Evolutionary conservation across 495 filamentous ascomycete species (phyloP).

Genomic region (Neurospora sp.): DNA sequence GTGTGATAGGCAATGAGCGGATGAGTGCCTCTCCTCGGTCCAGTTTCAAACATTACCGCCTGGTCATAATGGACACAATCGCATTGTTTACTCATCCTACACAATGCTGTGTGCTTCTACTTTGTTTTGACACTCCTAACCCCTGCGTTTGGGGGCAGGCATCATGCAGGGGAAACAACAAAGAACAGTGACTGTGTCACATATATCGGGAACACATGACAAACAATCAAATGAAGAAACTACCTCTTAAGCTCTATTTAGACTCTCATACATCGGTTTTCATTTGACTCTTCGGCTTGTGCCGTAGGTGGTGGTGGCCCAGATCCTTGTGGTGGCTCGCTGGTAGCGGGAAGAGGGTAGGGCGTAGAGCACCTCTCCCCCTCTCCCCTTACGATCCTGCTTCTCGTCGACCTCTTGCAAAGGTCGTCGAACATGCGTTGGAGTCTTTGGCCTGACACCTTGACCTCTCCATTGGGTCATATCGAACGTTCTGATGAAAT

Average conservation of each 20-base stretch:
- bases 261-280: no score
- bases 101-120: not conserved
- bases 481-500: conserved; percentile 5
- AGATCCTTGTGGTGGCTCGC: conserved; percentile 12
- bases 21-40: not conserved
- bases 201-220: not conserved
- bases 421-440: conserved; percentile 38
- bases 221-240: not conserved
- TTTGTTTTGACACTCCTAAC: not conserved
- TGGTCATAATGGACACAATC: not conserved
- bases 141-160: not conserved
- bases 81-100: not conserved
- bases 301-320: conserved; percentile 8
- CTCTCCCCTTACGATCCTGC: not conserved
- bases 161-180: not conserved
- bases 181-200: not conserved
- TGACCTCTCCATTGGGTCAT: conserved; percentile 23
- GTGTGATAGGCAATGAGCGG: not conserved
- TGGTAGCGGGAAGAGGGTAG: conserved; percentile 12
- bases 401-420: conserved; percentile 4
- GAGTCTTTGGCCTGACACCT: conserved; percentile 27
- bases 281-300: no score
- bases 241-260: not conserved
- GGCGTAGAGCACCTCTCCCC: not conserved
- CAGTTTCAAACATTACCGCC: not conserved